Base-by-base conservation (phyloP, 805 yeast genomes). In the Nakazawaea anatomiae region DNA sequence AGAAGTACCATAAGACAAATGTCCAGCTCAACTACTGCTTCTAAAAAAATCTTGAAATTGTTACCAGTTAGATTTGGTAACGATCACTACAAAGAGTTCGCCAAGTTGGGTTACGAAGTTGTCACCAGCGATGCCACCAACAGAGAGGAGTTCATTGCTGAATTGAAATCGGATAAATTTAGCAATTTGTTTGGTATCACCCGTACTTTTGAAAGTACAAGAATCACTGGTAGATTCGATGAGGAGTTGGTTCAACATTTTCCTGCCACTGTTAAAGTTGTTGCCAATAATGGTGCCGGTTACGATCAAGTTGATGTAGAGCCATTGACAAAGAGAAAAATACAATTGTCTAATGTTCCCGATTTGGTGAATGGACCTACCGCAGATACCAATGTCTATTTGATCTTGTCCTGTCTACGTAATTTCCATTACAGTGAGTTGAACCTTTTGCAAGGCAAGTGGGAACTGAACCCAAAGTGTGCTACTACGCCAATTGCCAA, bases 401-500 rank as follows among this genome's bases (percentile, higher is more conserved):
- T 81, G 45, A 60, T 80, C 14, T 55, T 80, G 31, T 77, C 79
- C 3, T 75, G 83, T 1, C 59, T 80, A 60, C 71, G 86, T 53
- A 79, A 80, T 60, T 89, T 81, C 67, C 85, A 80, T 57, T 58
- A 64, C 48, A 87, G 90, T 18, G 79, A 79, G 55, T 68, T 75
- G 46, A 69, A 71, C 43, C 63, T 87, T 57, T 61, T 76, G 38
- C 65, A 68, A 36, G 91, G 90, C 27, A 71, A 79, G 51, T 89
- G 95, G 92, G 75, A 76, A 12, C 57, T 65, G 3, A 58, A 54
- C 51, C 63, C 54, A 5, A 73, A 74, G 54, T 64, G 70, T 57
- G 81, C 71, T 3, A 86, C 84, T 2, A 77, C 83, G 1, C 76
- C 82, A 6, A 67, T 81, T 44, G 96, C 95, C 6, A 77, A 77